phyloP scores from a whole-genome alignment of 2,329 filamentous ascomycete genomes.

The Gnomoniopsis smithogilvyi region DNA sequence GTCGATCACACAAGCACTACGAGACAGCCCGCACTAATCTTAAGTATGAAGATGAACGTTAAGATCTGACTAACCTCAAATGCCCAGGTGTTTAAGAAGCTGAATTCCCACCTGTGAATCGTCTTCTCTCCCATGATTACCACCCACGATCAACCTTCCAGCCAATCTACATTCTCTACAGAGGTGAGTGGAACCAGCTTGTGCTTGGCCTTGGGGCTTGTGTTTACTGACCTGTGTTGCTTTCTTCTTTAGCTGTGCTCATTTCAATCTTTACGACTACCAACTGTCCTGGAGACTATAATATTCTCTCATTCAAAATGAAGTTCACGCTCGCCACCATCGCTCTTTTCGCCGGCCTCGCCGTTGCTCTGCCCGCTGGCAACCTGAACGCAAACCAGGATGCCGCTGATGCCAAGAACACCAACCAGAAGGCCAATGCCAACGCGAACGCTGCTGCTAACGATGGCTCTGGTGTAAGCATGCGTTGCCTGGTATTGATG shows the following conservation, averaged over 20 bases:
- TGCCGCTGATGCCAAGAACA: not conserved
- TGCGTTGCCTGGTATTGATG: no score
- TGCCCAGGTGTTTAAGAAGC: not conserved
- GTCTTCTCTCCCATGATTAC: not conserved
- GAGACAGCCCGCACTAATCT: not conserved
- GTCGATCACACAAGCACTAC: slow-evolving; percentile 10
- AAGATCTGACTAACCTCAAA: not conserved
- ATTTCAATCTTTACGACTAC: slow-evolving; percentile 3
- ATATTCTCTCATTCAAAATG: slow-evolving; percentile 3
- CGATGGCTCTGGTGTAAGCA: not conserved
- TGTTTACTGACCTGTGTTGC: not conserved
- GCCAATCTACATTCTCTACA: slow-evolving; percentile 4
- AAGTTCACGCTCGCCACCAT: slow-evolving; percentile 10
- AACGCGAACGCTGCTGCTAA: slow-evolving; percentile 8
- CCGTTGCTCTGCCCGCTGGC: slow-evolving; percentile 7
- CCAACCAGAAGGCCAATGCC: not conserved
- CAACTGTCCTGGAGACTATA: slow-evolving; percentile 4
- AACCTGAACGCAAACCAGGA: slow-evolving; percentile 3
- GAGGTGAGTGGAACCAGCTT: not conserved
- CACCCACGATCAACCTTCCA: not conserved
- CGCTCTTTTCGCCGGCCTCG: slow-evolving; percentile 11
- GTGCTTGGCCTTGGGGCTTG: not conserved
- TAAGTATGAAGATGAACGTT: not conserved
- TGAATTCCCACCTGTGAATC: not conserved
- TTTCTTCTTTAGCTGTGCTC: slow-evolving; percentile 5